These are phyloP conservation scores for Copromyces sp. DNA, from an alignment of 495 filamentous ascomycete genomes.

Conservation along the genomic window DNA sequence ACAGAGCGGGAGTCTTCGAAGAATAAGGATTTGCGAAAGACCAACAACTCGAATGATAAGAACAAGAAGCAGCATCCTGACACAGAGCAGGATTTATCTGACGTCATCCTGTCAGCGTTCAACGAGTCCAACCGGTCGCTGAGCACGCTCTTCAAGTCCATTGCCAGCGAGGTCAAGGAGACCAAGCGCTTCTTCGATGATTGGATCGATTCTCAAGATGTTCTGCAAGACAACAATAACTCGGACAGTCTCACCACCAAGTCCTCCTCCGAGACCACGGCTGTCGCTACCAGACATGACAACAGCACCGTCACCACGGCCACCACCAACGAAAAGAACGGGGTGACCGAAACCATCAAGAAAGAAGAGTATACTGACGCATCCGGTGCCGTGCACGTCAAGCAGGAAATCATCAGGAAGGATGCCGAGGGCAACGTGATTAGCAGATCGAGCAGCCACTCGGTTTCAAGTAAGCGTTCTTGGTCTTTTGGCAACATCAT, in stretches of 20 bases:
- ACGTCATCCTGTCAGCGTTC: constrained; percentile 8
- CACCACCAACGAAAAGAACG: constrained; percentile 1
- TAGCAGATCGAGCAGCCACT: background rate
- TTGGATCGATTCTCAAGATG: background rate
- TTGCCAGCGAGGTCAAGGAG: constrained; percentile 3
- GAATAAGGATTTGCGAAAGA: background rate
- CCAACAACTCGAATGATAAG: background rate
- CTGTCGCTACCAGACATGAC: background rate
- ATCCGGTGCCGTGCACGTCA: constrained; percentile 11
- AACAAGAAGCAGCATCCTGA: background rate
- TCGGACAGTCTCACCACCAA: background rate
- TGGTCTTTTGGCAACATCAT: background rate
- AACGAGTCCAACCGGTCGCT: constrained; percentile 15
- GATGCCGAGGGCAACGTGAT: background rate
- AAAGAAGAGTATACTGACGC: constrained; percentile 10
- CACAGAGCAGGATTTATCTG: constrained; percentile 10
- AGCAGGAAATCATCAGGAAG: constrained; percentile 6
- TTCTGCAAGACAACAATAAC: background rate
- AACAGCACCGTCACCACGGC: background rate
- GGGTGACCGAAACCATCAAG: constrained; percentile 8
- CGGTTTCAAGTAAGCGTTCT: background rate
- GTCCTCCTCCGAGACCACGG: background rate
- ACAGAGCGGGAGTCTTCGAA: background rate
- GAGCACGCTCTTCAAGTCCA: constrained; percentile 8
- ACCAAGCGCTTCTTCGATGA: background rate